phyloP scores from a whole-genome alignment of 345 rosid species.

The sweet orange (Citrus sinensis) region DVS_A1.0 CM039169.1:3666501-3667000 shows the following conservation, averaged over 20 bases:
- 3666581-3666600: slow-evolving; percentile 62
- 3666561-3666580: slow-evolving; percentile 63
- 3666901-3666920: slow-evolving; percentile 48
- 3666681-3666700: slow-evolving; percentile 44
- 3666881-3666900: slow-evolving; percentile 55
- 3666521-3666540: slow-evolving; percentile 3
- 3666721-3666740: slow-evolving; percentile 52
- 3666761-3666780: background rate
- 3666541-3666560: slow-evolving; percentile 47
- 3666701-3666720: slow-evolving; percentile 50
- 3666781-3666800: background rate
- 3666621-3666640: slow-evolving; percentile 53
- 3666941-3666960: slow-evolving; percentile 82
- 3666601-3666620: slow-evolving; percentile 48
- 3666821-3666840: slow-evolving; percentile 95
- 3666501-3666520: slow-evolving; percentile 12
- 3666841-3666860: slow-evolving; percentile 83
- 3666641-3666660: slow-evolving; percentile 69
- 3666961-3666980: slow-evolving; percentile 56
- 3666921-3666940: slow-evolving; percentile 54
- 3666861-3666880: slow-evolving; percentile 77
- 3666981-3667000: slow-evolving; percentile 5
- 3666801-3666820: slow-evolving; percentile 40
- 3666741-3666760: slow-evolving; percentile 29
- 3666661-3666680: slow-evolving; percentile 51